These are phyloP conservation scores for Xylariaceae sp. DNA, from an alignment of 2,329 filamentous ascomycete genomes.

Conservation along the genomic window DNA sequence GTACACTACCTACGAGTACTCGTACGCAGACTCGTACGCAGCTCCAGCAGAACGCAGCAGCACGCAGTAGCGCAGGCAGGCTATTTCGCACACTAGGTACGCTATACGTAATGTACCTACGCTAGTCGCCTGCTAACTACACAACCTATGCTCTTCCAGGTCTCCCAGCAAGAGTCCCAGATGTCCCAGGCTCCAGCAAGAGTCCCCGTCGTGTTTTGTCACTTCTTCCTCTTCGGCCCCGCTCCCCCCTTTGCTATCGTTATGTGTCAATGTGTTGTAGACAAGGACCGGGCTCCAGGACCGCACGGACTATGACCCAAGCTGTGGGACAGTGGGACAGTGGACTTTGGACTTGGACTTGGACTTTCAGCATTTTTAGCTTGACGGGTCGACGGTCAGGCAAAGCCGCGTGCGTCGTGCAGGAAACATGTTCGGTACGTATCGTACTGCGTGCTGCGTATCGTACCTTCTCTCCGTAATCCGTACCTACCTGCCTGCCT, in stretches of 20 bases:
- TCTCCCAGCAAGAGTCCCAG: too few species aligned
- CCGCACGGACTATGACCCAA: slow-evolving; percentile 4
- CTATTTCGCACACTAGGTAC: neutral
- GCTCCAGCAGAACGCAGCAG: neutral
- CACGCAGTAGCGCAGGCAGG: neutral
- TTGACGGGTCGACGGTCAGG: slow-evolving; percentile 18
- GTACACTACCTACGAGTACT: too few species aligned
- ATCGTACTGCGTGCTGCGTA: neutral
- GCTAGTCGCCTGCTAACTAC: neutral
- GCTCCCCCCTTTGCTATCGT: slow-evolving; percentile 3
- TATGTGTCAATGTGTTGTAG: slow-evolving; percentile 11
- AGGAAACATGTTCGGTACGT: slow-evolving; percentile 18
- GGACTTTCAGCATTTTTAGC: neutral
- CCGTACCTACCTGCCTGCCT: too few species aligned
- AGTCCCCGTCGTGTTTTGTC: neutral
- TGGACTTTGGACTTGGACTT: too few species aligned
- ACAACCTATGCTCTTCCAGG: too few species aligned
- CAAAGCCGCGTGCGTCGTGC: slow-evolving; percentile 19
- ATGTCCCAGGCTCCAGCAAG: too few species aligned
- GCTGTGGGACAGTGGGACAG: neutral
- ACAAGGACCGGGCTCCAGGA: slow-evolving; percentile 17
- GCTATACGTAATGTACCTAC: neutral
- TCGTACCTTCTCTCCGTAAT: too few species aligned
- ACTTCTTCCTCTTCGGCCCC: neutral
- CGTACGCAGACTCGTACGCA: too few species aligned